Conservation (phyloP, 2,329 filamentous ascomycete genomes). For the Neofusicoccum sp. region DNA sequence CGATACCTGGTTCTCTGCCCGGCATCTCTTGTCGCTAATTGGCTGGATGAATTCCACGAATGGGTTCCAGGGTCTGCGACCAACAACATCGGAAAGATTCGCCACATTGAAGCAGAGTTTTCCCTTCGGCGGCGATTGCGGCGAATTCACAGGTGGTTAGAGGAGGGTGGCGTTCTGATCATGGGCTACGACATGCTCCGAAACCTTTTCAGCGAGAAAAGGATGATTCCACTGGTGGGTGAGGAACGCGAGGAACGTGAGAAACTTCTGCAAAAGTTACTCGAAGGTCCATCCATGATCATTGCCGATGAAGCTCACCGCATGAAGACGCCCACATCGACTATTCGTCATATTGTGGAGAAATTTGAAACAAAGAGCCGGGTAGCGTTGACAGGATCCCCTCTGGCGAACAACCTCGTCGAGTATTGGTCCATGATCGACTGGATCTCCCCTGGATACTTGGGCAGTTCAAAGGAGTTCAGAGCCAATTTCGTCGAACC, state of each 20-base stretch:
- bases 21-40: conserved; percentile 73
- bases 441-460: conserved; percentile 78
- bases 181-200: conserved; percentile 71
- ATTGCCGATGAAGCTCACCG: conserved; percentile 83
- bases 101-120: conserved; percentile 52
- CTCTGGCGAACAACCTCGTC: conserved; percentile 76
- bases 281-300: conserved; percentile 66
- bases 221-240: too few relatives aligned
- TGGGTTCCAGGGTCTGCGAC: conserved; percentile 54
- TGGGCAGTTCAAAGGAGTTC: conserved; percentile 70
- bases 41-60: conserved; percentile 70
- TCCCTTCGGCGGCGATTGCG: conserved; percentile 36
- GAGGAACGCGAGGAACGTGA: too few relatives aligned
- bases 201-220: conserved; percentile 32
- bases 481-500: conserved; percentile 66
- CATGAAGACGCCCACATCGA: conserved; percentile 65
- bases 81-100: conserved; percentile 55
- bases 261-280: conserved; percentile 39
- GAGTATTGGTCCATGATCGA: conserved; percentile 88
- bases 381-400: conserved; percentile 84
- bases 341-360: conserved; percentile 54
- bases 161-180: conserved; percentile 69
- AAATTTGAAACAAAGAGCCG: conserved; percentile 66
- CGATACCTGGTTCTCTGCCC: conserved; percentile 73
- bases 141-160: conserved; percentile 54